phyloP scores from a whole-genome alignment of 305 asterid genomes.

The Solanum aculeatissimum region DNA sequence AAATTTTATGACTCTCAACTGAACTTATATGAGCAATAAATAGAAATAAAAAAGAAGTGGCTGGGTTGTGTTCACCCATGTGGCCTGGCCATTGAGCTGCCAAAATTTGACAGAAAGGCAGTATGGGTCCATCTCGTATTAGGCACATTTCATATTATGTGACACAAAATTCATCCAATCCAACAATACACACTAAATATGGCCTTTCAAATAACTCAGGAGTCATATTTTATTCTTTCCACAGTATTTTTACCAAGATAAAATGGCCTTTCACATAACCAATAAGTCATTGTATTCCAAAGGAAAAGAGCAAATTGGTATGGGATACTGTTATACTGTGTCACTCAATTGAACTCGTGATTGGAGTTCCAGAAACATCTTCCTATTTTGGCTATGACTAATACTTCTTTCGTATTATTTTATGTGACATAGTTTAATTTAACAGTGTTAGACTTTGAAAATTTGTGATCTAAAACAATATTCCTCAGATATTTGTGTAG shows the following conservation, averaged over 20 bases:
- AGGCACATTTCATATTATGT: not conserved
- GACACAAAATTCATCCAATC: not conserved
- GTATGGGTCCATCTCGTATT: not conserved
- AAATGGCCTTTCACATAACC: not conserved
- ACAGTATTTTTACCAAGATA: not conserved
- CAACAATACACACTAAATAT: not conserved
- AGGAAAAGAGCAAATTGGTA: not conserved
- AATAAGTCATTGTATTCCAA: not conserved
- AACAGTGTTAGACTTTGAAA: too few relatives aligned
- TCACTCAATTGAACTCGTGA: not conserved
- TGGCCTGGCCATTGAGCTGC: not conserved
- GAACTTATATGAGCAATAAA: not conserved
- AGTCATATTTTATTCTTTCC: not conserved
- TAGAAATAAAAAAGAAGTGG: not conserved
- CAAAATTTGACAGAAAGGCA: not conserved
- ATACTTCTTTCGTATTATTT: not conserved
- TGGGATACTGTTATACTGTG: not conserved
- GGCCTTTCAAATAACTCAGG: not conserved
- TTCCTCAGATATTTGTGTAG: too few relatives aligned
- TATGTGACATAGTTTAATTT: too few relatives aligned
- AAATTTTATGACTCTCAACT: too few relatives aligned
- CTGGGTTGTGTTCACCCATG: not conserved
- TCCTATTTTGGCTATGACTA: not conserved
- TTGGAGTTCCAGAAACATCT: not conserved
- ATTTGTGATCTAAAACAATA: too few relatives aligned